A percentile compares a stretch with the other conserved stretches of the same genome.
phyloP scores from a whole-genome alignment of 306 rosid species.

The Castanea sativa region DNA sequence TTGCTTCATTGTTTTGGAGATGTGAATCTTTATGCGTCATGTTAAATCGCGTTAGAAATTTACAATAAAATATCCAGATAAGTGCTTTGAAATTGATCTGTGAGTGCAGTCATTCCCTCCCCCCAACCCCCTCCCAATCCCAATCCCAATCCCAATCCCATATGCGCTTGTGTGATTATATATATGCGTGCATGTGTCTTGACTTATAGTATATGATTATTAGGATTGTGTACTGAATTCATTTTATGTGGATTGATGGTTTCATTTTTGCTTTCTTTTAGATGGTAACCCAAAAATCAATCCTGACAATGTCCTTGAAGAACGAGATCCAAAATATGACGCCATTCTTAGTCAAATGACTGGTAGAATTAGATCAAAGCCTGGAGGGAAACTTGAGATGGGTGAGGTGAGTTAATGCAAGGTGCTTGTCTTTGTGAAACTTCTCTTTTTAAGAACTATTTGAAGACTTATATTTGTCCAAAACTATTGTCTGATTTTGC shows the following conservation, averaged over 20 bases:
- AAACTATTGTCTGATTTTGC: not conserved
- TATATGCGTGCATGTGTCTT: not conserved
- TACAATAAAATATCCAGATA: not conserved
- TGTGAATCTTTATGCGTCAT: not conserved
- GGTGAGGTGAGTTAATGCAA: slow-evolving; percentile 73
- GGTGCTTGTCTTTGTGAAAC: not conserved
- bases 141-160: too few species aligned
- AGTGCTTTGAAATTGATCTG: not conserved
- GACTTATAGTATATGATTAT: not conserved
- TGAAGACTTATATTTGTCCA: not conserved
- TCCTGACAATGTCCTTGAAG: slow-evolving; percentile 62
- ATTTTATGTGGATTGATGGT: slow-evolving; percentile 22
- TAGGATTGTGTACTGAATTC: slow-evolving; percentile 12
- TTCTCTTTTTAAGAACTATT: slow-evolving; percentile 4
- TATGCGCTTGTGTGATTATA: too few species aligned
- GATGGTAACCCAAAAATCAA: slow-evolving; percentile 46
- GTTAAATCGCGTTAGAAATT: not conserved
- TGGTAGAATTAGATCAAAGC: slow-evolving; percentile 76
- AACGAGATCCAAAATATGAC: slow-evolving; percentile 71
- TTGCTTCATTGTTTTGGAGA: not conserved
- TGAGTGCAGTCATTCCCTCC: too few species aligned
- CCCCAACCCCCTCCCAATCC: too few species aligned
- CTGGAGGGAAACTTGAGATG: slow-evolving; percentile 90
- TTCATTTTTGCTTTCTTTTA: slow-evolving; percentile 34
- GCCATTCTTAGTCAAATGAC: slow-evolving; percentile 90